Evolutionary conservation across 2,329 filamentous ascomycete species (phyloP), one percentile per base, ranked within the genome.

Genomic region (Fusarium sp.): DNA sequence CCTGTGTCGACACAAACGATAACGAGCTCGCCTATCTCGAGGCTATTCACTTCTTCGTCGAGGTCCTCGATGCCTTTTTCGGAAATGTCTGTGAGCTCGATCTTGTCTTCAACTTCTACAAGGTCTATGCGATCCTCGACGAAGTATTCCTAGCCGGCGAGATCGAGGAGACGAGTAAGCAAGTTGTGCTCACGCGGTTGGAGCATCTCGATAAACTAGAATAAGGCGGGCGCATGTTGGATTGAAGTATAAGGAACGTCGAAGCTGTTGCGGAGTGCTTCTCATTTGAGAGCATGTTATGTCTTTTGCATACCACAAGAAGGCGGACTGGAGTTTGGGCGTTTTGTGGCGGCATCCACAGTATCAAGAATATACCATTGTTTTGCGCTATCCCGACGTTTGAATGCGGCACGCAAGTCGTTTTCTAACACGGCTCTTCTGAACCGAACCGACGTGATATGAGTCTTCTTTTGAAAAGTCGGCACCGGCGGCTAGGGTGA

Each of bases 1-100:
- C 94, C 56, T 98, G 96, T 82, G 96, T 99, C 79, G 96, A 99
- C 82, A 97, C 95, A 54, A 98, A 98, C 81, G 96, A 99, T 82
- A 99, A 98, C 82, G 96, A 99, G 85, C 86, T 99, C 66, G 95
- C 96, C 27, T 98, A 94, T 78, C 87, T 99, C 63, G 96, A 99
- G 83, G 96, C 94, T 9, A 98, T 99, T 77, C 96, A 99, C 83
- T 99, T 99, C 86, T 99, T 99, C 78, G 96, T 99, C 75, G 96
- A 99, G 84, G 96, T 99, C 67, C 87, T 99, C 76, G 96, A 99
- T 86, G 90, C 94, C 77, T 99, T 99, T 83, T 99, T 99, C 81
- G 96, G 96, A 72, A 99, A 99, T 80, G 96, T 99, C 63, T 99
- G 96, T 84, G 96, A 99, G 85, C 86, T 99, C 79, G 96, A 99